A percentile compares a stretch with the other conserved stretches of the same genome.
phyloP scores from a whole-genome alignment of 306 rosid genomes.

The Carpinus fangiana region DNA sequence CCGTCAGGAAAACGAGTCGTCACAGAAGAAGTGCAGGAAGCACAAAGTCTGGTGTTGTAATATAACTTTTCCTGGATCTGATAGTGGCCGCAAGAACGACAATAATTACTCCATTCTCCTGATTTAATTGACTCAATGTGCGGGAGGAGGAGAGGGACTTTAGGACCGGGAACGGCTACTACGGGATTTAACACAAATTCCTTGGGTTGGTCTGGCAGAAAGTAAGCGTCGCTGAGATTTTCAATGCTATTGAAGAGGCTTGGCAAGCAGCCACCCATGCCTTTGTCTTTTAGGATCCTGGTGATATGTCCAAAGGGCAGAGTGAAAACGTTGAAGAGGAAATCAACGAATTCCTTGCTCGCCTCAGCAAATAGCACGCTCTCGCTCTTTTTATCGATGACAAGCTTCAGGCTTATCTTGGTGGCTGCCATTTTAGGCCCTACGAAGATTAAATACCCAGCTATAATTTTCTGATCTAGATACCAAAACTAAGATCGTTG shows the following conservation, averaged over 20 bases:
- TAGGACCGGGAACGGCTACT: background rate
- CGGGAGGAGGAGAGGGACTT: background rate
- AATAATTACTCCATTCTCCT: too few species aligned
- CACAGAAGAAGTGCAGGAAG: too few species aligned
- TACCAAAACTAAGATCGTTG: too few species aligned
- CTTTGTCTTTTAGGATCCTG: background rate
- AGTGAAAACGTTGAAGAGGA: slow-evolving; percentile 25
- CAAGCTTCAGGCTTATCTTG: slow-evolving; percentile 16
- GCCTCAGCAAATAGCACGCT: slow-evolving; percentile 22
- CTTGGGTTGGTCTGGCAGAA: background rate
- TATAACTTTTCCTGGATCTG: too few species aligned
- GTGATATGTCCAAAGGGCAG: slow-evolving; percentile 16
- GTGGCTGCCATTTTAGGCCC: background rate
- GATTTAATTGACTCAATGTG: background rate
- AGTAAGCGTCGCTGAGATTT: background rate
- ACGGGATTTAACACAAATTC: background rate
- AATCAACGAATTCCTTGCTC: slow-evolving; percentile 17
- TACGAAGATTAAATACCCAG: too few species aligned
- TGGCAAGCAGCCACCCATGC: slow-evolving; percentile 10
- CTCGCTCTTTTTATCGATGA: background rate
- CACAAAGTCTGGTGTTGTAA: too few species aligned
- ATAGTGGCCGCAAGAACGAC: too few species aligned
- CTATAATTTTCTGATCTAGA: too few species aligned
- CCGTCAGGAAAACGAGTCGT: fast-evolving
- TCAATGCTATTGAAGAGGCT: slow-evolving; percentile 20